phyloP scores from a whole-genome alignment of 495 filamentous ascomycete species.

The Gamarada debralockiae region DNA sequence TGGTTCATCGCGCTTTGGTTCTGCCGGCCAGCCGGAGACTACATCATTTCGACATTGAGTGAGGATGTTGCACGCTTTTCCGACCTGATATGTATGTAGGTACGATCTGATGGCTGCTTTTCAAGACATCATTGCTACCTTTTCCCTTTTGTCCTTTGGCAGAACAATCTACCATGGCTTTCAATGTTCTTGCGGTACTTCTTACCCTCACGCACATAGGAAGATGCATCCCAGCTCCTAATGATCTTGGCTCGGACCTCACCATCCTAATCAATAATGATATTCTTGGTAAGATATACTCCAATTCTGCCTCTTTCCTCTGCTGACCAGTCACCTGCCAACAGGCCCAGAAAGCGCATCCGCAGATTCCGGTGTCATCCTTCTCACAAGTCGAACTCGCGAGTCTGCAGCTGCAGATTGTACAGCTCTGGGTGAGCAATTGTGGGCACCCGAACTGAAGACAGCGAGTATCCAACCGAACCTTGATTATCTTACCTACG shows the following conservation, averaged over 20 bases:
- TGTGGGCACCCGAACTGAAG: conserved; percentile 35
- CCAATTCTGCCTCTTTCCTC: not conserved
- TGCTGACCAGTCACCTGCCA: not conserved
- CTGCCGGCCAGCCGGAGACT: too few species aligned
- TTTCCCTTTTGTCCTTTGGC: not conserved
- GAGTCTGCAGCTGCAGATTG: conserved; percentile 28
- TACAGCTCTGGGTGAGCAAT: conserved; percentile 36
- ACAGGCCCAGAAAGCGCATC: conserved; percentile 33
- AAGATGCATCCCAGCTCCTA: conserved; percentile 13
- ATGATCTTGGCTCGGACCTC: conserved; percentile 13
- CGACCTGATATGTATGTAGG: too few species aligned
- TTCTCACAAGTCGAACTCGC: conserved; percentile 29
- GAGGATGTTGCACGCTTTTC: too few species aligned
- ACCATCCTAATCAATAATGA: conserved; percentile 22
- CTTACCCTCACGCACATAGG: conserved; percentile 4
- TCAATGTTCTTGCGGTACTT: conserved; percentile 2
- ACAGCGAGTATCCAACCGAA: conserved; percentile 32
- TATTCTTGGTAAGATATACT: conserved; percentile 11
- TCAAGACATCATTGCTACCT: too few species aligned
- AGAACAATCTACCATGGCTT: conserved; percentile 5
- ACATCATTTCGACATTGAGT: too few species aligned
- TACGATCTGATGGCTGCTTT: too few species aligned
- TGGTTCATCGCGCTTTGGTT: too few species aligned
- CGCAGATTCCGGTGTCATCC: conserved; percentile 36
- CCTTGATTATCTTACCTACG: conserved; percentile 37